Evolutionary conservation across 805 yeast genomes (phyloP).

Genomic region (Monosporozyma aerobia): DNA sequence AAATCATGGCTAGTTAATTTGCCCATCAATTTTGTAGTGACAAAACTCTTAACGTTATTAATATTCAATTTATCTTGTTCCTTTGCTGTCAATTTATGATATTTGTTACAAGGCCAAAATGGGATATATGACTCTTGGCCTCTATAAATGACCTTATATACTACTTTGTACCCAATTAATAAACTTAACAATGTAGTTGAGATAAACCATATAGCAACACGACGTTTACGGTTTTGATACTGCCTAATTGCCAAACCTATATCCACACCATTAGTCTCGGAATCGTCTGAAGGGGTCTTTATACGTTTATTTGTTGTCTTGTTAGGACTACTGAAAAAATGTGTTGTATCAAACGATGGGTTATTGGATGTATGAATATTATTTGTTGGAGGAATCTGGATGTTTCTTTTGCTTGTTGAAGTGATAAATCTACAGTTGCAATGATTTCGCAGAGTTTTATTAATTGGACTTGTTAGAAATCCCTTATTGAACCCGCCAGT

Average conservation of each 20-base stretch:
- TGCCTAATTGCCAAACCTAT: slow-evolving; percentile 16
- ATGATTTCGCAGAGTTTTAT: not conserved
- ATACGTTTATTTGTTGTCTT: slow-evolving; percentile 1
- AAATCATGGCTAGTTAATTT: slow-evolving; percentile 22
- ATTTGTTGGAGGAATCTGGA: not conserved
- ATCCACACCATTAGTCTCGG: not conserved
- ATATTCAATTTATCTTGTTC: slow-evolving; percentile 17
- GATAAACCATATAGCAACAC: slow-evolving; percentile 9
- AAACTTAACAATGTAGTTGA: slow-evolving; percentile 11
- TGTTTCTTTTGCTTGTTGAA: not conserved
- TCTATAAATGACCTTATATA: slow-evolving; percentile 22
- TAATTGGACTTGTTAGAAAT: not conserved
- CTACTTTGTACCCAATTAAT: slow-evolving; percentile 21
- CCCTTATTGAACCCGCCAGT: not conserved
- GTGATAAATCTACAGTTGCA: not conserved
- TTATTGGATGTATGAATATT: not conserved
- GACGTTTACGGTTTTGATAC: slow-evolving; percentile 14
- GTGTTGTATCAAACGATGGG: slow-evolving; percentile 9
- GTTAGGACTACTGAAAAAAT: slow-evolving; percentile 16
- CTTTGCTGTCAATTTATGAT: slow-evolving; percentile 16
- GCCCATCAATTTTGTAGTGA: slow-evolving; percentile 17
- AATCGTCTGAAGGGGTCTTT: not conserved
- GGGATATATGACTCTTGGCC: slow-evolving; percentile 22
- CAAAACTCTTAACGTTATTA: slow-evolving; percentile 12
- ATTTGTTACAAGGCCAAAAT: slow-evolving; percentile 17